Base-by-base conservation (phyloP, 257 asterid species). In the Eustoma russellianum region DNA sequence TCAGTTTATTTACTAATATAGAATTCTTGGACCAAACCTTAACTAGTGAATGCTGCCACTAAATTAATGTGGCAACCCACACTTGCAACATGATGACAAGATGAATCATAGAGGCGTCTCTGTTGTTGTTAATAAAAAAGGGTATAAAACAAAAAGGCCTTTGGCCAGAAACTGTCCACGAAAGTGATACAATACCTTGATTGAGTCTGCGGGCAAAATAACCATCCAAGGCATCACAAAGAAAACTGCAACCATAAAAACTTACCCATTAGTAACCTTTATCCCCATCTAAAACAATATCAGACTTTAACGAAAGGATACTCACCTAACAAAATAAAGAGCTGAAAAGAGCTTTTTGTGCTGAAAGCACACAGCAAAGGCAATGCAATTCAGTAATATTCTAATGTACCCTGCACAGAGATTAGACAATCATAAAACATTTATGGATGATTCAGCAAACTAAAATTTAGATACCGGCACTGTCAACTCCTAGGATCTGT, bases 161-260 rank as follows among this genome's bases (percentile, higher is more conserved):
- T 4, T 28, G 15, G 45, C 34, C 57, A 34, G 6, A 41, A 11
- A 49, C 33, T 3, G 24, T 19, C n/a, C 45, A 52, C 59, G n/a
- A 48, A 46, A 59, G 51, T 46, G 38, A 57, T 59, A 71, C 79
- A 1, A 52, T 74, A 88, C 97, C 94, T 83, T 88, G 99, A 76
- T 88, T 92, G 79, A 92, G 68, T 73, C 75, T 92, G 46, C 99
- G 95, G 12, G 99, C 99, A 75, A 81, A 88, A 82, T 85, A 85
- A 63, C 99, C 99, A 70, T 92, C 99, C 83, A 92, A 75, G 46
- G 97, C 95, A 76, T 92, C 99, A 62, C 96, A 92, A 14, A 85
- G 93, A 52, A 92, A 92, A 74, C 99, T 88, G 82, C 28, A 75
- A 66, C 43, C 43, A 56, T 5, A 46, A 64, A 50, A 38, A 45